A percentile compares a stretch with the other conserved stretches of the same genome.
Evolutionary conservation across 2,329 filamentous ascomycete genomes (phyloP).

Genomic region (Pseudocercospora fijiensis): DNA sequence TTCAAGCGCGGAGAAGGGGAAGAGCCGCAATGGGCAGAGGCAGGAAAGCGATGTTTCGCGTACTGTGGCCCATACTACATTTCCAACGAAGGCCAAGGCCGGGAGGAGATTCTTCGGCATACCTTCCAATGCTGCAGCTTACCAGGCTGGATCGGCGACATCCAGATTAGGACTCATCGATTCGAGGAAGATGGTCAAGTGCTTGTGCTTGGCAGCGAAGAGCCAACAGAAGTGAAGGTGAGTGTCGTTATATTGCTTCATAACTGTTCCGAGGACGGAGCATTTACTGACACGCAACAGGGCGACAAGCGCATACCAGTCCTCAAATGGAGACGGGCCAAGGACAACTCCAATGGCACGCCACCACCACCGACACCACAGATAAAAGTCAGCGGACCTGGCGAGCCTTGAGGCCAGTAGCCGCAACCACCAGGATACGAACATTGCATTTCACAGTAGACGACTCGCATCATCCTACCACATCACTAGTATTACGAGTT

Average conservation of each 20-base stretch:
- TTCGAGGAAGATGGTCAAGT: constrained; percentile 43
- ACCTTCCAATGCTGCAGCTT: constrained; percentile 42
- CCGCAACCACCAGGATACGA: not conserved
- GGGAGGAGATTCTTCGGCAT: constrained; percentile 39
- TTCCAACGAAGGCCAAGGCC: constrained; percentile 36
- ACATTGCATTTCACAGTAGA: not conserved
- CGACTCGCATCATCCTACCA: not conserved
- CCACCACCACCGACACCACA: constrained; percentile 41
- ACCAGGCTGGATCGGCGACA: constrained; percentile 42
- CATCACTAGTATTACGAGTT: not conserved
- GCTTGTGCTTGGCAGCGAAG: constrained; percentile 41
- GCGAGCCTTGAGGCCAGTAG: constrained; percentile 36
- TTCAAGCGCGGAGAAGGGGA: constrained; percentile 42
- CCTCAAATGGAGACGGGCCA: constrained; percentile 39
- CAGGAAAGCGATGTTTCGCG: constrained; percentile 40
- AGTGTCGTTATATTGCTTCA: not conserved
- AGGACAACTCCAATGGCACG: constrained; percentile 34
- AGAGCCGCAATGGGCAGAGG: constrained; percentile 43
- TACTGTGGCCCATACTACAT: constrained; percentile 44
- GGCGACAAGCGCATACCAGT: constrained; percentile 41
- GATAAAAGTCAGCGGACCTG: constrained; percentile 42
- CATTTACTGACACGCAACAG: constrained; percentile 23
- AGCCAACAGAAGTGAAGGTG: constrained; percentile 42
- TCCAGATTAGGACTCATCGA: constrained; percentile 40
- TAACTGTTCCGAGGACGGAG: not conserved